Conservation (phyloP, 768 basidiomycete genomes). For the Sarcomyxa edulis region DNA sequence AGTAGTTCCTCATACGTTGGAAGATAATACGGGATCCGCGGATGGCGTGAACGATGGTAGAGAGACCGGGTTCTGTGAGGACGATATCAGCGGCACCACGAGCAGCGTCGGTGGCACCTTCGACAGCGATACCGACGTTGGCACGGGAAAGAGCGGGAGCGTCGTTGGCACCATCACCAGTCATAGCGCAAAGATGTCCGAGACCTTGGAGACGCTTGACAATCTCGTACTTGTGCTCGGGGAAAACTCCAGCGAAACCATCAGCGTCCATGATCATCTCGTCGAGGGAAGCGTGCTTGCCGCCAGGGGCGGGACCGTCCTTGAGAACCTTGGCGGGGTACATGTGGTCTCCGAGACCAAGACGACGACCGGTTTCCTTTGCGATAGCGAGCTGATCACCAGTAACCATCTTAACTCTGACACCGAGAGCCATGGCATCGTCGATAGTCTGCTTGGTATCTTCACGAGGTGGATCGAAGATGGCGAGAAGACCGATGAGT, state of each 20-base stretch:
- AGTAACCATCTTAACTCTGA: conserved; percentile 99
- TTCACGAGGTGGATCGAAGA: conserved; percentile 96
- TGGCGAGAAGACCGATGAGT: conserved; percentile 93
- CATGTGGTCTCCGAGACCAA: conserved; percentile 99
- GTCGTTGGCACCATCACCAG: conserved; percentile 99
- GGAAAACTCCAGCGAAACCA: conserved; percentile 99
- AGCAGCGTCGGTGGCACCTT: conserved; percentile 98
- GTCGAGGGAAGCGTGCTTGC: conserved; percentile 80
- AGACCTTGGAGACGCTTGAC: conserved; percentile 97
- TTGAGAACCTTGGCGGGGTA: conserved; percentile 99
- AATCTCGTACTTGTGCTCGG: conserved; percentile 99
- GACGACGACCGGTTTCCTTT: conserved; percentile 97
- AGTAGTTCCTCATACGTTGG: conserved; percentile 99
- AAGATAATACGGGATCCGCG: conserved; percentile 98
- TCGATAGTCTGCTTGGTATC: conserved; percentile 99
- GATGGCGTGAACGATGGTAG: conserved; percentile 98
- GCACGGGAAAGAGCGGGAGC: conserved; percentile 97
- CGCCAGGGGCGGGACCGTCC: conserved; percentile 86
- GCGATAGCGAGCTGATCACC: conserved; percentile 99
- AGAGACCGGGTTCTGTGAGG: conserved; percentile 95
- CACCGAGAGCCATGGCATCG: conserved; percentile 92
- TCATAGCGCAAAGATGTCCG: conserved; percentile 97
- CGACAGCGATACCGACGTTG: conserved; percentile 99
- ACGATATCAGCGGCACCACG: conserved; percentile 99
- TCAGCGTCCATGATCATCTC: conserved; percentile 99